These are phyloP conservation scores for Fusarium sp. DNA, from an alignment of 2,329 filamentous ascomycete genomes.

Conservation along the genomic window DNA sequence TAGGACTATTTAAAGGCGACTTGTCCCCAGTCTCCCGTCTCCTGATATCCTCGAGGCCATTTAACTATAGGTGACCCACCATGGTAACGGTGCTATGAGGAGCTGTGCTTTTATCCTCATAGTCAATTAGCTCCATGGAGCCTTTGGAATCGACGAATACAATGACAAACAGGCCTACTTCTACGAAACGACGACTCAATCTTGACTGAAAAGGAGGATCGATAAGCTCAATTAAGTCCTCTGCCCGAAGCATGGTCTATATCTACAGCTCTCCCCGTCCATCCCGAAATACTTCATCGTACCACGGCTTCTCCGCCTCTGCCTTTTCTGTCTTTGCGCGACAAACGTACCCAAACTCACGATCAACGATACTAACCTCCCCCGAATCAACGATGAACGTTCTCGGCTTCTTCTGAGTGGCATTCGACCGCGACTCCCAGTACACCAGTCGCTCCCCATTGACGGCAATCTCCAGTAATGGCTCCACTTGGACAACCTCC, in stretches of 20 bases:
- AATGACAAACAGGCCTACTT: too few relatives aligned
- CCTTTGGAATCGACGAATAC: too few relatives aligned
- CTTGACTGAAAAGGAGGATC: fast-evolving
- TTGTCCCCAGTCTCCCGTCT: background rate
- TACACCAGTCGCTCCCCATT: background rate
- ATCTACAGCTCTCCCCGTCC: background rate
- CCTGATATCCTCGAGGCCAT: fast-evolving
- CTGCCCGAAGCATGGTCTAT: fast-evolving
- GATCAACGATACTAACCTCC: fast-evolving
- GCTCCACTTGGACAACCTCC: background rate
- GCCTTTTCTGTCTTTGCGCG: background rate
- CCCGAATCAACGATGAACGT: background rate
- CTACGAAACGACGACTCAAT: too few relatives aligned
- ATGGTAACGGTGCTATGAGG: background rate
- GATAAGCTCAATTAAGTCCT: fast-evolving
- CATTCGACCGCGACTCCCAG: background rate
- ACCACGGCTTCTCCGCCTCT: conserved; percentile 3
- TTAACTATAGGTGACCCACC: too few relatives aligned
- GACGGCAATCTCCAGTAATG: background rate
- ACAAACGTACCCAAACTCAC: background rate
- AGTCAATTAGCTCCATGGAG: fast-evolving
- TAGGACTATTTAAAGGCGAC: fast-evolving
- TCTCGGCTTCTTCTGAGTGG: conserved; percentile 8
- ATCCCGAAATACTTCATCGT: conserved; percentile 28
- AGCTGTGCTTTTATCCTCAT: fast-evolving